These are phyloP conservation scores for Setaria italica DNA, from an alignment of 202 grass and related monocot genomes.

Conservation along the genomic window DNA sequence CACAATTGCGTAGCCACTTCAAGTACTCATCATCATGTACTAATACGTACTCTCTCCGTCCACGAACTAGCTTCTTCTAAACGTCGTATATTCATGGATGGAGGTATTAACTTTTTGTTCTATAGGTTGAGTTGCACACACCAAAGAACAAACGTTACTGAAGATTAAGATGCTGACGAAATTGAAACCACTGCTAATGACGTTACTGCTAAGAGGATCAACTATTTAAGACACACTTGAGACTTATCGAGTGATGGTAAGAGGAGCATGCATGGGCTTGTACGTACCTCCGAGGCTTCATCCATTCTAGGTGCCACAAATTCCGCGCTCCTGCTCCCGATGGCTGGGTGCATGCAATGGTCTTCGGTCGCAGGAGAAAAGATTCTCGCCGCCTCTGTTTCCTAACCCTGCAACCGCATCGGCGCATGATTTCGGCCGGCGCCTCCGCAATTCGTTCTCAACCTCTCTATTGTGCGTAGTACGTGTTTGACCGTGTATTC, in stretches of 20 bases:
- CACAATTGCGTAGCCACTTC: no score
- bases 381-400: slow-evolving; percentile 38
- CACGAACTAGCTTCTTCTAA: no score
- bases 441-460: background rate
- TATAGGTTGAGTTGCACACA: no score
- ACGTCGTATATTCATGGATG: no score
- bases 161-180: no score
- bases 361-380: slow-evolving; percentile 20
- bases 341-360: background rate
- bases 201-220: no score
- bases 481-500: background rate
- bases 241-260: background rate
- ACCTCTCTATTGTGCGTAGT: background rate
- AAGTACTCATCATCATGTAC: no score
- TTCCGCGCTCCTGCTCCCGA: slow-evolving; percentile 76
- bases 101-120: no score
- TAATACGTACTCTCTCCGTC: no score
- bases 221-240: no score
- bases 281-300: slow-evolving; percentile 55
- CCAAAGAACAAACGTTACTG: no score
- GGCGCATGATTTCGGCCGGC: background rate
- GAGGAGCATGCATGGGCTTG: slow-evolving; percentile 20
- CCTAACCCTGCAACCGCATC: slow-evolving; percentile 37
- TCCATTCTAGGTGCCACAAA: slow-evolving; percentile 69
- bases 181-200: no score